A percentile compares a stretch with the other conserved stretches of the same genome.
Conservation (phyloP, 2,329 filamentous ascomycete genomes). For the Didymella sp. region DNA sequence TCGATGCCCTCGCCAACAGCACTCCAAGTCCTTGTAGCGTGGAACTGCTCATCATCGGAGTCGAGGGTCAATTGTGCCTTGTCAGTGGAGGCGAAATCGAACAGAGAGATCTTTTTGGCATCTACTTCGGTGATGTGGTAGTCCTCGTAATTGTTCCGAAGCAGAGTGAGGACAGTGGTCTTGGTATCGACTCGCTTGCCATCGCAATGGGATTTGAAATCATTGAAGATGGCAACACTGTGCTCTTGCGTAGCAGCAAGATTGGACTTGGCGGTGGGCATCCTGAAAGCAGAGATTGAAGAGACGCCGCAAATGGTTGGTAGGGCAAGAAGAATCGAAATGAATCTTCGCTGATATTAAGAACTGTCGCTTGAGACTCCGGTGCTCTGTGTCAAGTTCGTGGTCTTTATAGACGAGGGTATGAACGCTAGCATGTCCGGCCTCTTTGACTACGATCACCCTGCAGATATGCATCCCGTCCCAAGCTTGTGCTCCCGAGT, state of each 20-base stretch:
- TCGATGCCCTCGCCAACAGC: constrained; percentile 35
- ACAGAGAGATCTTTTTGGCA: constrained; percentile 20
- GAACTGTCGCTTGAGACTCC: neutral
- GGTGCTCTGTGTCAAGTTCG: neutral
- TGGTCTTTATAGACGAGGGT: neutral
- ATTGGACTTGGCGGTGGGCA: constrained; percentile 8
- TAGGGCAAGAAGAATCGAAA: neutral
- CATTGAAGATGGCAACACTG: constrained; percentile 4
- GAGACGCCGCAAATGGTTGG: too few relatives aligned
- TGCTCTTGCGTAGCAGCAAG: constrained; percentile 12
- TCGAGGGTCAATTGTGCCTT: constrained; percentile 28
- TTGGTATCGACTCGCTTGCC: constrained; percentile 34
- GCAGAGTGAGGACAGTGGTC: constrained; percentile 21
- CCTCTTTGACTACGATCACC: neutral
- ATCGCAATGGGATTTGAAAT: constrained; percentile 30
- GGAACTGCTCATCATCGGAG: constrained; percentile 27
- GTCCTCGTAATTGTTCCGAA: constrained; percentile 31
- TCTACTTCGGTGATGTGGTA: constrained; percentile 38
- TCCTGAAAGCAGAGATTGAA: neutral
- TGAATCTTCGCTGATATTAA: neutral
- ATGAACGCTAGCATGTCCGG: neutral
- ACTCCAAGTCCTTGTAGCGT: constrained; percentile 28
- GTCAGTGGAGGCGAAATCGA: constrained; percentile 33
- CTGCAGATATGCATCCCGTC: neutral
- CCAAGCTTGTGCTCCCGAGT: too few relatives aligned